Conservation (phyloP, 1,284 basidiomycete genomes). For the Chalciporus sp. region DNA sequence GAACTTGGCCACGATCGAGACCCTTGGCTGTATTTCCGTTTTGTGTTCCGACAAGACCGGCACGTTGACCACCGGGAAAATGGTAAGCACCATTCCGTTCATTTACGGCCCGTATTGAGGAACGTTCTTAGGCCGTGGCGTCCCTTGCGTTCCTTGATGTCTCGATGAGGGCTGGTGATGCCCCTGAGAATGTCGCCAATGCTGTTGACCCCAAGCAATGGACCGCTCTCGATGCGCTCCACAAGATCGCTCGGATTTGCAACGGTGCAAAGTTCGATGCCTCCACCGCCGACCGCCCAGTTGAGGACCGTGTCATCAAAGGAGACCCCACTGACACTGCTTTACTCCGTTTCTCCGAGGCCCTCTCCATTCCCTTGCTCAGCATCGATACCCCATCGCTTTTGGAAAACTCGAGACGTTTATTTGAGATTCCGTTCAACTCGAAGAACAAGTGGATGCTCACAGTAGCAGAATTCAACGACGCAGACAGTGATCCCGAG, state of each 20-base stretch:
- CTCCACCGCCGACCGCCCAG: constrained; percentile 34
- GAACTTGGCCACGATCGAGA: constrained; percentile 60
- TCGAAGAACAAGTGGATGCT: constrained; percentile 73
- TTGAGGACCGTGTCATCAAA: constrained; percentile 50
- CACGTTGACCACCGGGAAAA: constrained; percentile 47
- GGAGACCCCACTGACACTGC: constrained; percentile 70
- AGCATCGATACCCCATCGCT: constrained; percentile 27
- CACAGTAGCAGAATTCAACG: constrained; percentile 35
- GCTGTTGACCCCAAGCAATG: constrained; percentile 12
- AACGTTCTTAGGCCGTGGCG: constrained; percentile 39
- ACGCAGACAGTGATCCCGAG: constrained; percentile 9
- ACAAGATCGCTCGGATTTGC: constrained; percentile 56
- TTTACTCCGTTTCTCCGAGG: constrained; percentile 61
- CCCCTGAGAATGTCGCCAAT: constrained; percentile 29
- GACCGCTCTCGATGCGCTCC: constrained; percentile 36
- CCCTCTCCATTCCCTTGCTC: constrained; percentile 33
- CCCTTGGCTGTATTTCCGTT: constrained; percentile 60
- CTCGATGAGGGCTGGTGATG: constrained; percentile 30
- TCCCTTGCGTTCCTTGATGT: constrained; percentile 45
- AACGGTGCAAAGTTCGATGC: constrained; percentile 62
- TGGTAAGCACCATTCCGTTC: constrained; percentile 22
- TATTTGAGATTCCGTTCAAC: constrained; percentile 59
- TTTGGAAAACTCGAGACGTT: constrained; percentile 31
- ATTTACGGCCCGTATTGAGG: not conserved
- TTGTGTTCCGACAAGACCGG: constrained; percentile 61